phyloP scores from a whole-genome alignment of 192 early-diverging fungal genomes.

The Backusella parvicylindrica region DNA sequence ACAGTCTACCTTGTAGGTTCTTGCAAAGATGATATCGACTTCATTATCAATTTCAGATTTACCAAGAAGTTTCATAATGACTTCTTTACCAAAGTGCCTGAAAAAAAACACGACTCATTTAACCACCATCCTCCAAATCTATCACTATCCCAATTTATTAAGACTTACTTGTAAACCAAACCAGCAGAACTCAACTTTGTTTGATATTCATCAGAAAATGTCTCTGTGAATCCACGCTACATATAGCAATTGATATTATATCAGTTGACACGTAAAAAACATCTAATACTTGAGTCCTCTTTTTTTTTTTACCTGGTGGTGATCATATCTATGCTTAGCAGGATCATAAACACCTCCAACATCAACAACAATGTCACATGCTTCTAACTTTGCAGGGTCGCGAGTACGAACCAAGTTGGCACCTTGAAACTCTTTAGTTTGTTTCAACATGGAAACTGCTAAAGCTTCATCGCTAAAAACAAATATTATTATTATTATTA shows the following conservation, averaged over 20 bases:
- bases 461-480: slow-evolving; percentile 76
- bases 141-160: neutral
- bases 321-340: slow-evolving; percentile 72
- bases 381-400: slow-evolving; percentile 72
- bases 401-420: slow-evolving; percentile 77
- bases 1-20: slow-evolving; percentile 73
- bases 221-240: slow-evolving; percentile 81
- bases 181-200: slow-evolving; percentile 95
- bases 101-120: slow-evolving; percentile 1
- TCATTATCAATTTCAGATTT: slow-evolving; percentile 47
- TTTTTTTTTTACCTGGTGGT: slow-evolving; percentile 66
- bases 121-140: neutral
- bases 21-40: slow-evolving; percentile 71
- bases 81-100: slow-evolving; percentile 84
- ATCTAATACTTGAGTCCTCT: neutral
- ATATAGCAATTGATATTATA: neutral
- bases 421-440: slow-evolving; percentile 56
- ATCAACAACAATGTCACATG: slow-evolving; percentile 88
- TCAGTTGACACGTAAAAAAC: neutral
- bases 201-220: slow-evolving; percentile 70
- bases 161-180: slow-evolving; percentile 83
- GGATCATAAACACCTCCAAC: slow-evolving; percentile 93
- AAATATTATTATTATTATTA: neutral
- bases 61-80: slow-evolving; percentile 60
- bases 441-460: slow-evolving; percentile 83